A percentile compares a stretch with the other conserved stretches of the same genome.
Conservation (phyloP, 441 rosid genomes). For the Raphanus hybrid region DNA sequence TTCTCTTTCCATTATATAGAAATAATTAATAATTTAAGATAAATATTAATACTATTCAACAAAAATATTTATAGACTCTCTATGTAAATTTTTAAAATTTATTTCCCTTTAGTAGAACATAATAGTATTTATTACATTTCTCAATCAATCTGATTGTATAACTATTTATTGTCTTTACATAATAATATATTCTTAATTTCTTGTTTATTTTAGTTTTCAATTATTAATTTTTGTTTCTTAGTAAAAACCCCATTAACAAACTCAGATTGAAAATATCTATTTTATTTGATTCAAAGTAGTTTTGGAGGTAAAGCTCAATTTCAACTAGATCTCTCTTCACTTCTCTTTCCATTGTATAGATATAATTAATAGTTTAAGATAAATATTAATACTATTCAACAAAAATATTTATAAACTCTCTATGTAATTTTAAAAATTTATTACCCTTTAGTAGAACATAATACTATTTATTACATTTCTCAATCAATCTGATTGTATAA, state of each 20-base stretch:
- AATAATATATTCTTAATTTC: background rate
- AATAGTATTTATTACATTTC: background rate
- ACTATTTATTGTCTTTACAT: background rate
- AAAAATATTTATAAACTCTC: background rate
- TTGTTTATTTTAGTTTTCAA: background rate
- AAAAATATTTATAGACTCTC: background rate
- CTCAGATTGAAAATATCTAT: background rate
- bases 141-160: background rate
- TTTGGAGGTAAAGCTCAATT: background rate
- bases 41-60: background rate
- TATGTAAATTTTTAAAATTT: background rate
- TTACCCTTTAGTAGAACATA: background rate
- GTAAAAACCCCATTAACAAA: background rate
- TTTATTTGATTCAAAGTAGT: background rate
- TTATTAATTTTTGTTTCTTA: background rate
- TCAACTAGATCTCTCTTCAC: background rate
- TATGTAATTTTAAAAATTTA: background rate
- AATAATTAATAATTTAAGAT: background rate
- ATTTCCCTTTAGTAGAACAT: background rate
- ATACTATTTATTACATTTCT: background rate
- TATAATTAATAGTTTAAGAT: background rate
- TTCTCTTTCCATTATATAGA: background rate
- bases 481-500: background rate
- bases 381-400: background rate
- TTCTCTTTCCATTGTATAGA: background rate